Base-by-base conservation (phyloP, 75 land plant species). In the Pinus taeda region DNA sequence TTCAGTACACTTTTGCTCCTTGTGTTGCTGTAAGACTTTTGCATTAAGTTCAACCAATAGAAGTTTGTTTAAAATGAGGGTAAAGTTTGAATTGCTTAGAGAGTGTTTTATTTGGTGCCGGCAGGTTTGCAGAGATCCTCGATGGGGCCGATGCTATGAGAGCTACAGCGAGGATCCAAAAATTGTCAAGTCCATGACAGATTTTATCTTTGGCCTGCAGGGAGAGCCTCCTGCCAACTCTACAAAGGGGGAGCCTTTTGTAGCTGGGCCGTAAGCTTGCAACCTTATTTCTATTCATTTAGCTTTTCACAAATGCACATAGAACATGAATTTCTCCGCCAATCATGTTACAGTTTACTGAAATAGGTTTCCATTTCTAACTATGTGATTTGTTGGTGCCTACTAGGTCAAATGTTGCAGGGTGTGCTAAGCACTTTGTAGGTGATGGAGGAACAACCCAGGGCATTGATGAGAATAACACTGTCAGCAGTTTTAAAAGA, bases 131-230 rank as follows among this genome's bases (percentile, higher is more conserved):
- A 79, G 93, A 57, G 91, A 89, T 70, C 93, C 93, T 21, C 76
- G 93, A 42, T 91, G 93, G 92, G 92, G 93, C 1, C 80, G 93
- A 0, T 91, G 93, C 66, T 91, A 79, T 58, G 92, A 91, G 80
- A 91, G 92, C 78, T 91, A 84, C 79, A 84, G 91, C 36, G 93
- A 90, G 64, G 86, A 90, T 78, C 88, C 88, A 11, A 61, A 74
- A 0, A 57, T 90, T 39, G 91, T 89, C 37, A 69, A 65, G 26
- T 45, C 62, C 55, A 80, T 90, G 91, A 84, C 93, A 9, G 77
- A 79, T 18, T 78, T 89, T 53, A 89, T 90, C 22, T 74, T 74
- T 14, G 93, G 93, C 14, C 78, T 90, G 36, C 91, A 90, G 78
- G 91, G 91, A 22, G 59, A 79, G 33, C 57, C 85, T 9, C 83